These are phyloP conservation scores for Malassezia pachydermatis DNA, from an alignment of 1,284 basidiomycete genomes.

Conservation along the genomic window DNA sequence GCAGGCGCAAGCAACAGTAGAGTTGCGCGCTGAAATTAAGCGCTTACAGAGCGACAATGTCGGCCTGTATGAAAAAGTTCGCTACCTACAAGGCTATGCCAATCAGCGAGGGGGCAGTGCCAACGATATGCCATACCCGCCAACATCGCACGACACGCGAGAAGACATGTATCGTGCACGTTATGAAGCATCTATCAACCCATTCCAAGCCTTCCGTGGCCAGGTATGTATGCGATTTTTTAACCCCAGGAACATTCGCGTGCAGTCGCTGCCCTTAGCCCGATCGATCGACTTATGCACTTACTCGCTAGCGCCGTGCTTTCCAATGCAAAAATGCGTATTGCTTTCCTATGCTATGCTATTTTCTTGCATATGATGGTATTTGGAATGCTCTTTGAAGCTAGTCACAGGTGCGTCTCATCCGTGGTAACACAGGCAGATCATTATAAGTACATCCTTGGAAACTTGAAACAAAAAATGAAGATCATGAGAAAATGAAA, in stretches of 20 bases:
- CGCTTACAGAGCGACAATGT: conserved; percentile 39
- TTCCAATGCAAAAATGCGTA: conserved; percentile 61
- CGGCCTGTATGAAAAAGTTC: conserved; percentile 41
- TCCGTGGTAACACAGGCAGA: background rate
- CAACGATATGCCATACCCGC: conserved; percentile 51
- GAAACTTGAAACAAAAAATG: background rate
- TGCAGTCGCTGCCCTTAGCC: conserved; percentile 81
- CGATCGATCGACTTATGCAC: conserved; percentile 77
- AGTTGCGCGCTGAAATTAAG: conserved; percentile 50
- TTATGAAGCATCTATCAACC: conserved; percentile 94
- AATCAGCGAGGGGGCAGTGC: background rate
- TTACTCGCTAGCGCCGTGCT: conserved; percentile 73
- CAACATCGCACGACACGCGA: conserved; percentile 38
- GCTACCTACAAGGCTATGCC: conserved; percentile 35
- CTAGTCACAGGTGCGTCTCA: conserved; percentile 16
- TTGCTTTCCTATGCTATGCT: conserved; percentile 72
- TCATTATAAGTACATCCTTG: too few species aligned
- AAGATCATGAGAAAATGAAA: background rate
- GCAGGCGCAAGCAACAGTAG: conserved; percentile 84
- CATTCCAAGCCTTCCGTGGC: conserved; percentile 91
- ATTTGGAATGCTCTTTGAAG: conserved; percentile 55
- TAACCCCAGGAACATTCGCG: conserved; percentile 69
- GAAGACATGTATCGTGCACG: conserved; percentile 70
- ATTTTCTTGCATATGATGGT: conserved; percentile 66
- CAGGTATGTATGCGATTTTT: conserved; percentile 56